Conservation (phyloP, 1,284 basidiomycete genomes). For the Stereum hirsutum region DNA sequence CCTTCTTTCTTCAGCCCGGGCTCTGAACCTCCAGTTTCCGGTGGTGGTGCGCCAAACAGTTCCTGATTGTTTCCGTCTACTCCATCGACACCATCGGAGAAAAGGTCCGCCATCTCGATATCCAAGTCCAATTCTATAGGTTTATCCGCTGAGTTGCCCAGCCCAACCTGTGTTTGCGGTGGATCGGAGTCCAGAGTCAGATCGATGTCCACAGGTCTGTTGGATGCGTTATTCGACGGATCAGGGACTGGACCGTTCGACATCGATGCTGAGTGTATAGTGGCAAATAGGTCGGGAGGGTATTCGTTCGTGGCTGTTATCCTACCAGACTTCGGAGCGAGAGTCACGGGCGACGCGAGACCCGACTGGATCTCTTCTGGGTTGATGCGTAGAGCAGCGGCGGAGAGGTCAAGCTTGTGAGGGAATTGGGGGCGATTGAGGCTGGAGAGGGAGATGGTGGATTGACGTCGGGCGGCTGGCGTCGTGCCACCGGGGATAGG, state of each 20-base stretch:
- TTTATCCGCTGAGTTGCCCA: constrained; percentile 64
- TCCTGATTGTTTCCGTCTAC: too few species aligned
- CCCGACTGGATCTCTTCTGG: constrained; percentile 45
- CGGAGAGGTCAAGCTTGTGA: constrained; percentile 65
- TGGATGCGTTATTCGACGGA: constrained; percentile 7
- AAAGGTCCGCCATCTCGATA: constrained; percentile 31
- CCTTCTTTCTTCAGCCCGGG: too few species aligned
- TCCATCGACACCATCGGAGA: too few species aligned
- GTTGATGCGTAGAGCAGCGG: constrained; percentile 48
- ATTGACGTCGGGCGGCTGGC: constrained; percentile 42
- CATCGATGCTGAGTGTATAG: constrained; percentile 24
- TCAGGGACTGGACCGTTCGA: too few species aligned
- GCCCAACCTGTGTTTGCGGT: constrained; percentile 21
- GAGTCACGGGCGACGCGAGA: constrained; percentile 64
- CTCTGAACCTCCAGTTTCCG: too few species aligned
- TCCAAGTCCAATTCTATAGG: constrained; percentile 74
- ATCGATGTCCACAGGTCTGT: constrained; percentile 32
- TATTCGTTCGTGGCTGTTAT: constrained; percentile 42
- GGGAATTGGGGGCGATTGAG: constrained; percentile 61
- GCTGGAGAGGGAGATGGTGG: constrained; percentile 69
- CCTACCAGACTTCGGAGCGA: constrained; percentile 68
- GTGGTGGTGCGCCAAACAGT: too few species aligned
- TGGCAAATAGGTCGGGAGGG: constrained; percentile 45
- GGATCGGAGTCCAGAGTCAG: constrained; percentile 25
- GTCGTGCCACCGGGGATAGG: constrained; percentile 5